Conservation (phyloP, 192 early-diverging fungal genomes). For the Pecoramyces ruminantium region DNA sequence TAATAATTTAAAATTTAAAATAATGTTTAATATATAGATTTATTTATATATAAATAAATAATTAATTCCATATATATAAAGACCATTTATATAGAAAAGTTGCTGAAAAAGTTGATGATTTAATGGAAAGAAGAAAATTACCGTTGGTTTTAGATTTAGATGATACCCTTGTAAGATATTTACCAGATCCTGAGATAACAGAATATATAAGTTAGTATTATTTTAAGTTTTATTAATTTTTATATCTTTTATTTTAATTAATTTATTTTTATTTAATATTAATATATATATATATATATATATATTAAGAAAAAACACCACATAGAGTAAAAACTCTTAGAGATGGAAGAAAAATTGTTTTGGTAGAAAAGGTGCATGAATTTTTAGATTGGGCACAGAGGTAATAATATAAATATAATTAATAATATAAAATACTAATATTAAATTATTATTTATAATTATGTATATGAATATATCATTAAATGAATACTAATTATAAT, state of each 20-base stretch:
- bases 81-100: neutral
- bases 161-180: slow-evolving; percentile 57
- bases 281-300: too few relatives aligned
- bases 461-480: neutral
- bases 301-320: slow-evolving; percentile 5
- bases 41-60: too few relatives aligned
- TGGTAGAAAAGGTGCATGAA: slow-evolving; percentile 45
- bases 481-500: too few relatives aligned
- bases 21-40: too few relatives aligned
- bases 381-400: slow-evolving; percentile 52
- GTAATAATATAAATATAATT: neutral
- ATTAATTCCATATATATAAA: too few relatives aligned
- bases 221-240: too few relatives aligned
- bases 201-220: neutral
- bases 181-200: slow-evolving; percentile 21
- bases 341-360: slow-evolving; percentile 44
- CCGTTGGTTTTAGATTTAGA: slow-evolving; percentile 63
- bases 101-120: slow-evolving; percentile 16
- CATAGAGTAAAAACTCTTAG: slow-evolving; percentile 33
- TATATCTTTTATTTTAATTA: too few relatives aligned
- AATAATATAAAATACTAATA: too few relatives aligned
- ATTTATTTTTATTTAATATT: neutral
- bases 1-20: too few relatives aligned
- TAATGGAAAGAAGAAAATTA: slow-evolving; percentile 27
- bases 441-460: neutral